Conservation (phyloP, 176 grass and related monocot genomes). For the Themeda triandra region DNA sequence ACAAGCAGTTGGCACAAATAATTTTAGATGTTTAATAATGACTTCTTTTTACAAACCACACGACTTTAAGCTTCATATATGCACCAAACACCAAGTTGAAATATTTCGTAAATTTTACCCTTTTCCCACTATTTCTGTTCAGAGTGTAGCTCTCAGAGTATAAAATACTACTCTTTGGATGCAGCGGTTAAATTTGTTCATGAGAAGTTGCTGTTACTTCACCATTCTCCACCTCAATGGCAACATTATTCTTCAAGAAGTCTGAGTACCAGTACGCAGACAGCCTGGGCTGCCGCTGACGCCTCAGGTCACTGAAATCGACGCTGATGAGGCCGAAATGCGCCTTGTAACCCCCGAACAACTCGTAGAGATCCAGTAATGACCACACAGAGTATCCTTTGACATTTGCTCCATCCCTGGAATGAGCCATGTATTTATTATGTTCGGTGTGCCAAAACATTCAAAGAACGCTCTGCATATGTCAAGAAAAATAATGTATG, state of each 20-base stretch:
- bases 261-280: constrained; percentile 58
- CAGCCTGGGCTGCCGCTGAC: constrained; percentile 30
- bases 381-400: constrained; percentile 65
- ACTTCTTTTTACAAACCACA: too few species aligned
- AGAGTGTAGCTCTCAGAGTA: neutral
- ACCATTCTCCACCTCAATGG: neutral
- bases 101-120: neutral
- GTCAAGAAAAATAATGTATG: neutral
- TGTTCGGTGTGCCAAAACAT: neutral
- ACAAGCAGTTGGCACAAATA: too few species aligned
- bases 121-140: neutral
- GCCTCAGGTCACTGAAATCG: constrained; percentile 36
- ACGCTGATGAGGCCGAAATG: constrained; percentile 43
- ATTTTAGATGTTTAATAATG: too few species aligned
- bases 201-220: neutral
- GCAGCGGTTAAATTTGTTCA: neutral
- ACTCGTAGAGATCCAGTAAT: constrained; percentile 57
- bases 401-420: constrained; percentile 52
- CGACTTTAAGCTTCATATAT: too few species aligned
- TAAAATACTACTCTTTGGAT: neutral
- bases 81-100: too few species aligned
- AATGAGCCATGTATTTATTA: neutral
- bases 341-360: constrained; percentile 29
- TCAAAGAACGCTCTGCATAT: neutral
- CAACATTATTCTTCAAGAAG: constrained; percentile 45